Conservation (phyloP, 768 basidiomycete genomes). For the Mycena chlorophos region DNA sequence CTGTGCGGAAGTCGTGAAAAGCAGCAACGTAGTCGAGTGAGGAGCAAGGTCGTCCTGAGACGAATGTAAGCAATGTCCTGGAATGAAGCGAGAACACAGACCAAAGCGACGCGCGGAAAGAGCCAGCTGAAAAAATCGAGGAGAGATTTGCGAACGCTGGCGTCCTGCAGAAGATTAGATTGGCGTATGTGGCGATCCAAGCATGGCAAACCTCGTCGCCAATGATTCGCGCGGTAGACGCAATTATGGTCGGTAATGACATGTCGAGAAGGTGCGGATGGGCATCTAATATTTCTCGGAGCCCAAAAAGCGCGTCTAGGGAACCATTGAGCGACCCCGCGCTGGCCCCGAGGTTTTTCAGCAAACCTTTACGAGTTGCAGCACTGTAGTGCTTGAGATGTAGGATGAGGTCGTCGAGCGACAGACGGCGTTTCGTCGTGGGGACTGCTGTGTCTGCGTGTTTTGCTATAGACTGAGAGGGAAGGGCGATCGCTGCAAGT, state of each 20-base stretch:
- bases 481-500: slow-evolving; percentile 81
- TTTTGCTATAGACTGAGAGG: slow-evolving; percentile 72
- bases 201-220: slow-evolving; percentile 69
- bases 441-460: slow-evolving; percentile 60
- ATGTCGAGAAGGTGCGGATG: slow-evolving; percentile 56
- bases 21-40: slow-evolving; percentile 71
- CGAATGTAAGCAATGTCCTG: slow-evolving; percentile 1
- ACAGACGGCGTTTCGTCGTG: slow-evolving; percentile 73
- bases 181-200: neutral
- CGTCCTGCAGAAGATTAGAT: slow-evolving; percentile 54
- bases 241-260: slow-evolving; percentile 56
- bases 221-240: slow-evolving; percentile 67
- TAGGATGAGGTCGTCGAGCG: slow-evolving; percentile 71
- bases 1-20: slow-evolving; percentile 88
- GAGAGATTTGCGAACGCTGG: slow-evolving; percentile 72
- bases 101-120: slow-evolving; percentile 60
- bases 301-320: slow-evolving; percentile 70
- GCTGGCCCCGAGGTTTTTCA: neutral
- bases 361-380: slow-evolving; percentile 67
- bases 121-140: slow-evolving; percentile 73
- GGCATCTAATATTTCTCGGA: slow-evolving; percentile 68
- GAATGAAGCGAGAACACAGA: slow-evolving; percentile 29
- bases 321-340: neutral
- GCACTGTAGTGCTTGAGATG: slow-evolving; percentile 85
- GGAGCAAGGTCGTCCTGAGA: slow-evolving; percentile 68